phyloP scores from a whole-genome alignment of 345 rosid genomes.

The Noccaea caerulescens region DNA sequence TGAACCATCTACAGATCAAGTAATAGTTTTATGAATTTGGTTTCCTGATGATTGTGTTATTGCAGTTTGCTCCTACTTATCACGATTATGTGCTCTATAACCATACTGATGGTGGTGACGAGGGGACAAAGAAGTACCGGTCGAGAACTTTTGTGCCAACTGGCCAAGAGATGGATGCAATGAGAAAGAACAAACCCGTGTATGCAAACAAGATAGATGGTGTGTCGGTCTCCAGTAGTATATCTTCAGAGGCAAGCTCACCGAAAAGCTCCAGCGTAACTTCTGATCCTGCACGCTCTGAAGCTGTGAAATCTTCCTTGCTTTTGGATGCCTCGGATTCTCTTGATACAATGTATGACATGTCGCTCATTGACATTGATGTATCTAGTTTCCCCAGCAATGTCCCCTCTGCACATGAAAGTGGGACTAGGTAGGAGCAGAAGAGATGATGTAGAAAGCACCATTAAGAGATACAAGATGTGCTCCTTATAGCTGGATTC shows the following conservation, averaged over 20 bases:
- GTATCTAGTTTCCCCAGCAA: constrained; percentile 70
- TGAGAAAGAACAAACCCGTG: constrained; percentile 71
- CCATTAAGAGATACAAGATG: constrained; percentile 27
- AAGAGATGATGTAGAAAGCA: constrained; percentile 38
- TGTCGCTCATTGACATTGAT: constrained; percentile 91
- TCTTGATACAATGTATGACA: constrained; percentile 64
- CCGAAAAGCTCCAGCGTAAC: constrained; percentile 48
- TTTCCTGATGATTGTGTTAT: constrained; percentile 35
- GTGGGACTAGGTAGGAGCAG: constrained; percentile 54
- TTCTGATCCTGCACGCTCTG: constrained; percentile 51
- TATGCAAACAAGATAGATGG: constrained; percentile 83
- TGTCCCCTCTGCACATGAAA: constrained; percentile 78
- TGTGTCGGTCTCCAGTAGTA: constrained; percentile 66
- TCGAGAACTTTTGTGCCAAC: constrained; percentile 98
- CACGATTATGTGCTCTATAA: constrained; percentile 97
- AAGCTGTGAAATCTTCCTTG: constrained; percentile 65
- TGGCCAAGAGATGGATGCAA: constrained; percentile 96
- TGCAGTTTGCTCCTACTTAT: constrained; percentile 98
- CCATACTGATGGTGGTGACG: constrained; percentile 79
- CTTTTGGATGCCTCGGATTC: constrained; percentile 69
- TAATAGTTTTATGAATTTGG: background rate
- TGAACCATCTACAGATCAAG: background rate
- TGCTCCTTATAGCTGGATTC: constrained; percentile 34
- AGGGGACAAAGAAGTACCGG: constrained; percentile 83
- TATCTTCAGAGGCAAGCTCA: constrained; percentile 70